phyloP scores from a whole-genome alignment of 108 stramenopile genomes.

The Skeletonema menzelii region DNA sequence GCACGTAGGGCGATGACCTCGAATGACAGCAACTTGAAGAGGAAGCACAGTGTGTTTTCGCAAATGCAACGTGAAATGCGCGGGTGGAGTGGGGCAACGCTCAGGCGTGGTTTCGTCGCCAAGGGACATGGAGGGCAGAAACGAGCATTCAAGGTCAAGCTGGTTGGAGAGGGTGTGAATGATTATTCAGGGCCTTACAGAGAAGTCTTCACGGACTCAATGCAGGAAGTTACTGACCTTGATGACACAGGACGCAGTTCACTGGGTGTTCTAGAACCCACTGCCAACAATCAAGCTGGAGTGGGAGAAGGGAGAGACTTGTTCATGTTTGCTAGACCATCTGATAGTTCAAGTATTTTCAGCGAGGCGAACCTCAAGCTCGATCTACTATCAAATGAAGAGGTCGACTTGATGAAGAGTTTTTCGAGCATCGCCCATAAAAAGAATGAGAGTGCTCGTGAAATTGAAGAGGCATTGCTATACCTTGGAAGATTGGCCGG shows the following conservation, averaged over 20 bases:
- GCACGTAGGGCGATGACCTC: slow-evolving; percentile 68
- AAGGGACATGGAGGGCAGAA: slow-evolving; percentile 97
- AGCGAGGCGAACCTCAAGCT: slow-evolving; percentile 3
- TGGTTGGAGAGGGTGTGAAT: slow-evolving; percentile 97
- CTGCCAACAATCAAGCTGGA: slow-evolving; percentile 65
- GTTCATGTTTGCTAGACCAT: slow-evolving; percentile 61
- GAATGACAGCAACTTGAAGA: slow-evolving; percentile 46
- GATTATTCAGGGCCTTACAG: slow-evolving; percentile 98
- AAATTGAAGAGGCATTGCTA: slow-evolving; percentile 73
- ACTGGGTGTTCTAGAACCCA: slow-evolving; percentile 78
- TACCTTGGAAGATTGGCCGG: slow-evolving; percentile 94
- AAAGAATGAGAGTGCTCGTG: slow-evolving; percentile 57
- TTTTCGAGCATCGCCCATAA: slow-evolving; percentile 60
- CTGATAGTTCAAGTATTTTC: slow-evolving; percentile 1
- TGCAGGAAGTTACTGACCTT: slow-evolving; percentile 75
- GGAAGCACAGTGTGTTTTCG: slow-evolving; percentile 89
- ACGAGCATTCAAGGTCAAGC: slow-evolving; percentile 96
- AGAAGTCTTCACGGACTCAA: slow-evolving; percentile 92
- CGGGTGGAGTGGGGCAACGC: slow-evolving; percentile 85
- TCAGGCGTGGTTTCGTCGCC: slow-evolving; percentile 90
- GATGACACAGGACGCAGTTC: slow-evolving; percentile 48
- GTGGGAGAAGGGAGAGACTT: slow-evolving; percentile 81
- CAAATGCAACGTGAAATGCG: slow-evolving; percentile 92
- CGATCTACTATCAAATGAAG: slow-evolving; percentile 41
- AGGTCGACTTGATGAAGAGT: slow-evolving; percentile 53